phyloP scores from a whole-genome alignment of 2,329 filamentous ascomycete genomes.

The Karstenula rhodostoma region DNA sequence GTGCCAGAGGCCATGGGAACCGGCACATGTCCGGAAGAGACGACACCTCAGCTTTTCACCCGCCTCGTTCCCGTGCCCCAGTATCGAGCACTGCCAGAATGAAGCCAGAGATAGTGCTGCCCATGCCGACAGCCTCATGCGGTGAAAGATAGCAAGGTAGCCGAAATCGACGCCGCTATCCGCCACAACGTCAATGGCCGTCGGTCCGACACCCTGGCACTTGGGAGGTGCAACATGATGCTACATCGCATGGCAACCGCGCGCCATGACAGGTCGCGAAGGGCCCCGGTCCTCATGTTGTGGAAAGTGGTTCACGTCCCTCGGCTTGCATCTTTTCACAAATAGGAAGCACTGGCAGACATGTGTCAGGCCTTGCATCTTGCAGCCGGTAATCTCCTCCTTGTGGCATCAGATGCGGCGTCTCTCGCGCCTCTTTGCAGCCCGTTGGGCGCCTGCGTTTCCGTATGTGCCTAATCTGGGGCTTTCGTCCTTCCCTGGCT shows the following conservation, averaged over 20 bases:
- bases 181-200: constrained; percentile 27
- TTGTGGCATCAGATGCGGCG: constrained; percentile 20
- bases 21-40: constrained; percentile 33
- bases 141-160: background rate
- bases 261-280: constrained; percentile 19
- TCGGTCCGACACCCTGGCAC: constrained; percentile 28
- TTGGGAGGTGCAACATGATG: constrained; percentile 16
- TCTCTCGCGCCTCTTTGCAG: constrained; percentile 19
- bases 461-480: constrained; percentile 31
- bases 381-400: constrained; percentile 17
- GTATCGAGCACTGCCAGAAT: constrained; percentile 20
- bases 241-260: constrained; percentile 29
- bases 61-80: constrained; percentile 13
- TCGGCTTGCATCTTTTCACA: constrained; percentile 17
- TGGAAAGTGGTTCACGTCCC: constrained; percentile 26
- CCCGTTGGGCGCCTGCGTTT: constrained; percentile 25
- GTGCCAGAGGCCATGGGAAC: constrained; percentile 22
- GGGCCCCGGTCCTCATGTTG: constrained; percentile 24
- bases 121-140: constrained; percentile 13
- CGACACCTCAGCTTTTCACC: constrained; percentile 27
- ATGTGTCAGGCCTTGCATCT: constrained; percentile 24
- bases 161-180: constrained; percentile 6
- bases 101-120: constrained; percentile 16
- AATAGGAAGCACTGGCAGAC: constrained; percentile 32
- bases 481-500: constrained; percentile 28